Conservation (phyloP, 2,329 filamentous ascomycete species). For the Chalaropsis ovoidea region DNA sequence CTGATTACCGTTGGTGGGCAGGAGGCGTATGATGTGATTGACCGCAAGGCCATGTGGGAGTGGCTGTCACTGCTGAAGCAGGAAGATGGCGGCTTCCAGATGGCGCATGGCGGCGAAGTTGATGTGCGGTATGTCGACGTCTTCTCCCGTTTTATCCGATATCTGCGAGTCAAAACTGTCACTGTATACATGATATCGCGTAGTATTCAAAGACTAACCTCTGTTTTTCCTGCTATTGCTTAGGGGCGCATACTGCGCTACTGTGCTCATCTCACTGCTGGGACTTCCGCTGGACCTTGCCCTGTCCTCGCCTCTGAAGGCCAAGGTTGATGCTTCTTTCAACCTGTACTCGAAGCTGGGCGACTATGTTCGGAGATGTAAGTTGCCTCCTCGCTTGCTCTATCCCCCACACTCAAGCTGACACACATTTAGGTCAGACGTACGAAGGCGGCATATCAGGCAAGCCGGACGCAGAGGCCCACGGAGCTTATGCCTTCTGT, state of each 20-base stretch:
- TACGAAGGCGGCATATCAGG: constrained; percentile 90
- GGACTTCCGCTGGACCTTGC: constrained; percentile 66
- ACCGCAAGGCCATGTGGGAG: constrained; percentile 78
- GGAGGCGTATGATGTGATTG: constrained; percentile 62
- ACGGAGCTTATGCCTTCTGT: constrained; percentile 95
- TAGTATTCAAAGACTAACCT: constrained; percentile 10
- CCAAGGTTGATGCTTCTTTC: constrained; percentile 19
- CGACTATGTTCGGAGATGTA: constrained; percentile 72
- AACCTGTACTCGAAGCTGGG: constrained; percentile 41
- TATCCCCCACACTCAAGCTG: not conserved
- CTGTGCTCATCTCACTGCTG: constrained; percentile 73
- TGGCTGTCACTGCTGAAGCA: constrained; percentile 85
- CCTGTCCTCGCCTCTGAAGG: constrained; percentile 18
- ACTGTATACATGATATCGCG: not conserved
- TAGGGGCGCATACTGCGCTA: constrained; percentile 78
- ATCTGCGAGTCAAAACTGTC: not conserved
- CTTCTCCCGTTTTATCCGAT: not conserved
- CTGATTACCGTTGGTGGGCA: constrained; percentile 68
- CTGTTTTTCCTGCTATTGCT: not conserved
- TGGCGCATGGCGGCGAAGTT: constrained; percentile 78
- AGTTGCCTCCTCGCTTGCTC: constrained; percentile 32
- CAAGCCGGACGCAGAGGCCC: constrained; percentile 77
- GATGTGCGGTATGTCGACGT: constrained; percentile 62
- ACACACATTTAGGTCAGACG: constrained; percentile 57
- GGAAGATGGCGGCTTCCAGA: constrained; percentile 76